These are phyloP conservation scores for Cyclotella cryptica DNA, from an alignment of 108 stramenopile species.

Conservation along the genomic window DNA sequence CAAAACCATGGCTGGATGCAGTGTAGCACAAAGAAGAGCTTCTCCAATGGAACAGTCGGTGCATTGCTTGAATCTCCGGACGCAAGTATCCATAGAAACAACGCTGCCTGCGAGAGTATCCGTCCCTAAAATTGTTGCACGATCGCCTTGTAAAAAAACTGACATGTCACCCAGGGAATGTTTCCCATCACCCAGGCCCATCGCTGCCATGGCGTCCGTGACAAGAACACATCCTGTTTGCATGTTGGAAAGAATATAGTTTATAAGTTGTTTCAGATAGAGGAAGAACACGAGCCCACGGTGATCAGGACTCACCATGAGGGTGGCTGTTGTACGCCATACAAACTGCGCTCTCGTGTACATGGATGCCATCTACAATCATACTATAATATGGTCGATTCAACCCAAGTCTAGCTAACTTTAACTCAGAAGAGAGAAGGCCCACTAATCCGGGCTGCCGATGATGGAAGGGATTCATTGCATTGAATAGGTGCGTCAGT, in stretches of 20 bases:
- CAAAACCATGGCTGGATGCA: conserved; percentile 60
- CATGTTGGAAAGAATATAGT: background rate
- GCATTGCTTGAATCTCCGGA: conserved; percentile 49
- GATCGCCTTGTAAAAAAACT: conserved; percentile 40
- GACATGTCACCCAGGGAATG: conserved; percentile 48
- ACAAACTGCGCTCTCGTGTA: conserved; percentile 50
- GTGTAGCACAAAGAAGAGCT: conserved; percentile 54
- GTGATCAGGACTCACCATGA: conserved; percentile 16
- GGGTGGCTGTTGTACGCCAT: conserved; percentile 61
- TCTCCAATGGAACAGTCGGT: conserved; percentile 54
- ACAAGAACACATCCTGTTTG: conserved; percentile 51
- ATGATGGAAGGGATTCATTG: conserved; percentile 72
- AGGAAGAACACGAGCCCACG: background rate
- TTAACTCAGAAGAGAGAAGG: conserved; percentile 38
- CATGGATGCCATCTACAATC: conserved; percentile 66
- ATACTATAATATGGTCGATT: conserved; percentile 36
- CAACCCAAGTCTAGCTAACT: conserved; percentile 11
- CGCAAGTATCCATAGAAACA: conserved; percentile 60
- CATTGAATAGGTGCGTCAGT: conserved; percentile 69
- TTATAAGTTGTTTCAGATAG: background rate
- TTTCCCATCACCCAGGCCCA: conserved; percentile 58
- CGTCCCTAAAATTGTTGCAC: conserved; percentile 52
- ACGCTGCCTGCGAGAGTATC: conserved; percentile 67
- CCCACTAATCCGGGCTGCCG: conserved; percentile 67
- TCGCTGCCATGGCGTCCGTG: conserved; percentile 70